Conservation (phyloP, 306 rosid genomes). For the Canavalia ensiformis region DNA sequence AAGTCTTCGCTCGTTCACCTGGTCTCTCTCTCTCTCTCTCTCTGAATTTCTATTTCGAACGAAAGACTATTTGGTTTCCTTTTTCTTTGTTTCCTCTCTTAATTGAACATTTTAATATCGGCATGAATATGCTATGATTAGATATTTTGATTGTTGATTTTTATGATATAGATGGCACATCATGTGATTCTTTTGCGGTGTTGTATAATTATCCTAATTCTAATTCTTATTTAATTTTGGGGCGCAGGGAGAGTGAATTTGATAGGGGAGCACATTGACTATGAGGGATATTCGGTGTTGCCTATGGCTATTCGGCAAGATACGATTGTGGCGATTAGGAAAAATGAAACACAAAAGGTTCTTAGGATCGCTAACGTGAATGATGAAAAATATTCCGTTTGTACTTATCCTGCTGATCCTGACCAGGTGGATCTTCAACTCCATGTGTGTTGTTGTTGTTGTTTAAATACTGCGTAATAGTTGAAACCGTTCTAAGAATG, state of each 20-base stretch:
- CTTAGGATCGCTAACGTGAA: constrained; percentile 81
- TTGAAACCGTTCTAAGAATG: background rate
- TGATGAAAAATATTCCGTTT: constrained; percentile 68
- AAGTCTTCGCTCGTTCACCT: constrained; percentile 90
- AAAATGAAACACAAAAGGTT: constrained; percentile 57
- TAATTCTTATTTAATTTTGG: background rate
- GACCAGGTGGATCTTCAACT: constrained; percentile 63
- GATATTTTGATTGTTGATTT: background rate
- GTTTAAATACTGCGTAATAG: background rate
- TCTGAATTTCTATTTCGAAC: background rate
- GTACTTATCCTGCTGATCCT: constrained; percentile 92
- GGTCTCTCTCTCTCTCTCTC: constrained; percentile 52
- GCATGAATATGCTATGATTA: background rate
- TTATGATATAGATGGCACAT: background rate
- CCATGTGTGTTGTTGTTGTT: background rate
- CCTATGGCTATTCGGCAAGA: constrained; percentile 99
- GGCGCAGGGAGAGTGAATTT: constrained; percentile 94
- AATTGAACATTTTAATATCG: constrained; percentile 2
- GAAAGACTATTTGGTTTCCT: background rate
- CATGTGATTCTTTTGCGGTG: background rate
- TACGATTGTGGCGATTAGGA: constrained; percentile 83
- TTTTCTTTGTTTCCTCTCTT: background rate
- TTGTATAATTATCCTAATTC: constrained; percentile 5
- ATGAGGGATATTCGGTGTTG: constrained; percentile 96
- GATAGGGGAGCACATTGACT: constrained; percentile 98